These are phyloP conservation scores for Botrytis fragariae DNA, from an alignment of 2,329 filamentous ascomycete species.

Conservation along the genomic window DNA sequence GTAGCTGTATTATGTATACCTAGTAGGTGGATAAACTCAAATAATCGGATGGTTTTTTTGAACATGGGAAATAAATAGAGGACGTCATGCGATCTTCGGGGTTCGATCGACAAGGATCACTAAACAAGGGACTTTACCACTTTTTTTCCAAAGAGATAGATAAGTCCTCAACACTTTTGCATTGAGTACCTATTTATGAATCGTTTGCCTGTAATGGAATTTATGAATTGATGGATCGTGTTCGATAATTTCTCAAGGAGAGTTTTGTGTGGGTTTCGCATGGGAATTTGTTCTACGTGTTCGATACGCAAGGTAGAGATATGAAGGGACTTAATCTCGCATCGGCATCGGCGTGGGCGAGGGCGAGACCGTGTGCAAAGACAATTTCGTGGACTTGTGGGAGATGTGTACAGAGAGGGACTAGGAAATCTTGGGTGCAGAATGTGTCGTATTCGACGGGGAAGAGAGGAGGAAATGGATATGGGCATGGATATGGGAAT, in stretches of 20 bases:
- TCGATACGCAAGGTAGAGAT: slow-evolving; percentile 23
- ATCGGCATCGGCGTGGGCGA: slow-evolving; percentile 22
- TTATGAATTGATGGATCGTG: slow-evolving; percentile 8
- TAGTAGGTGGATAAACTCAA: not conserved
- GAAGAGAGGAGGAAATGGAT: slow-evolving; percentile 19
- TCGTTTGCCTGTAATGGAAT: not conserved
- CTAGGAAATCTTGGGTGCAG: not conserved
- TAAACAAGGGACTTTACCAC: slow-evolving; percentile 15
- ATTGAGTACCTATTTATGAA: slow-evolving; percentile 15
- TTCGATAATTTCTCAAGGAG: not conserved
- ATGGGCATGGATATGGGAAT: slow-evolving; percentile 16
- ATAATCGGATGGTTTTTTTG: slow-evolving; percentile 1
- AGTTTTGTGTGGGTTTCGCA: slow-evolving; percentile 3
- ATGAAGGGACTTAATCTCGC: slow-evolving; percentile 35
- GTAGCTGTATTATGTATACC: not conserved
- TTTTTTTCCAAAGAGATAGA: slow-evolving; percentile 6
- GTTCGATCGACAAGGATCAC: slow-evolving; percentile 17
- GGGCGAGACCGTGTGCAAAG: not conserved
- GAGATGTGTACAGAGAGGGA: slow-evolving; percentile 25
- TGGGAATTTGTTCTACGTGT: not conserved
- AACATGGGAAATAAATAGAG: slow-evolving; percentile 18
- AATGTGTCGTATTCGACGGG: slow-evolving; percentile 13
- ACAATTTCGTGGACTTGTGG: slow-evolving; percentile 33
- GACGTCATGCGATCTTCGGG: slow-evolving; percentile 21
- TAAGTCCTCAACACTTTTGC: slow-evolving; percentile 21